A percentile compares a stretch with the other conserved stretches of the same genome.
Conservation (phyloP, 495 filamentous ascomycete species). For the Xylaria castorea region DNA sequence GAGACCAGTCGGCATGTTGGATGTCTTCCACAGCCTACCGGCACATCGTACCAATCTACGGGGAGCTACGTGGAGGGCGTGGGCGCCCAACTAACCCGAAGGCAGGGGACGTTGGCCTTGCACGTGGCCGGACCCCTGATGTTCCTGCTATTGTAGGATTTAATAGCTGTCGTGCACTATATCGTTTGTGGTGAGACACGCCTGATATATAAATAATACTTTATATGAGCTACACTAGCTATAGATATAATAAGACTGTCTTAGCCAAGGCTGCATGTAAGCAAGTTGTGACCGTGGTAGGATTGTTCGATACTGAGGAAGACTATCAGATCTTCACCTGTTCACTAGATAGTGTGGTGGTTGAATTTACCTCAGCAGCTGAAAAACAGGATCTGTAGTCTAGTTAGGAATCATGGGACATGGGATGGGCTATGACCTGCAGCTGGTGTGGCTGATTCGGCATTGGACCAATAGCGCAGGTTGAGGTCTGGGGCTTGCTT, state of each 20-base stretch:
- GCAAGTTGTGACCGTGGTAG: neutral
- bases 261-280: neutral
- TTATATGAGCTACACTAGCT: conserved; percentile 11
- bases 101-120: neutral
- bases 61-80: neutral
- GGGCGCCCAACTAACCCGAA: neutral
- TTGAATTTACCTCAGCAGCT: conserved; percentile 11
- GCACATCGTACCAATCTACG: neutral
- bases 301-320: neutral
- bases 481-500: conserved; percentile 1
- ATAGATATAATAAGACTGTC: neutral
- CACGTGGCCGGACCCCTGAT: neutral
- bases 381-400: neutral
- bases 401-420: neutral
- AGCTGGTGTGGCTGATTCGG: conserved; percentile 23
- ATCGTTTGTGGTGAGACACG: neutral
- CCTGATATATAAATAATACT: conserved; percentile 10
- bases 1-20: neutral
- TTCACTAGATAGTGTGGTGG: neutral
- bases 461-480: conserved; percentile 14
- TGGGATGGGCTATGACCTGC: conserved; percentile 6
- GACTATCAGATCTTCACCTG: too few relatives aligned
- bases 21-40: neutral
- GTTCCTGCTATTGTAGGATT: neutral
- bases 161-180: neutral